These are phyloP conservation scores for Hapsidospora chrysogenum DNA, from an alignment of 495 filamentous ascomycete species.

Conservation along the genomic window DNA sequence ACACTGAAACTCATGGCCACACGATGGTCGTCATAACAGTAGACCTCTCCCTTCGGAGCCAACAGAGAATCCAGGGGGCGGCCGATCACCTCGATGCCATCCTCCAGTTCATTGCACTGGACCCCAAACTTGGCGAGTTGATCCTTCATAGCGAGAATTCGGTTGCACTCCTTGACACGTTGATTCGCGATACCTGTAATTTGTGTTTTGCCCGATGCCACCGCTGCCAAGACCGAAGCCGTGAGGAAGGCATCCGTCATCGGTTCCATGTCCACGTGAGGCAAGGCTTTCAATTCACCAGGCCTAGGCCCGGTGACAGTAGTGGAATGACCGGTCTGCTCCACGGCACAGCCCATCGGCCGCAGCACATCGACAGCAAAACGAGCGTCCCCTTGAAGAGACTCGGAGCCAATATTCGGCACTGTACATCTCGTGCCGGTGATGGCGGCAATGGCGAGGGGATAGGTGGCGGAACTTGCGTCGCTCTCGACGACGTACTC, in stretches of 20 bases:
- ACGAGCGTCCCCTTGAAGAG: conserved; percentile 86
- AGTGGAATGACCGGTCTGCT: conserved; percentile 71
- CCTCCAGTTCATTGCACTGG: conserved; percentile 67
- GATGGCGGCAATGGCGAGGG: conserved; percentile 85
- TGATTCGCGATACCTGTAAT: conserved; percentile 98
- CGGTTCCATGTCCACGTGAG: conserved; percentile 83
- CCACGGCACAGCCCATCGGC: conserved; percentile 87
- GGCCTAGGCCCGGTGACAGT: conserved; percentile 78
- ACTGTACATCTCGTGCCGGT: conserved; percentile 89
- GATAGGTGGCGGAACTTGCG: conserved; percentile 94
- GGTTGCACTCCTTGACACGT: conserved; percentile 95
- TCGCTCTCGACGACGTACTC: conserved; percentile 93
- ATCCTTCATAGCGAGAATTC: conserved; percentile 90
- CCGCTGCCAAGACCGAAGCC: conserved; percentile 82
- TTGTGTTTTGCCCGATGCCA: conserved; percentile 67
- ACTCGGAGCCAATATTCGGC: conserved; percentile 84
- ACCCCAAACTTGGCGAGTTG: conserved; percentile 95
- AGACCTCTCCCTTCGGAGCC: conserved; percentile 49
- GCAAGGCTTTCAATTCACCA: conserved; percentile 52
- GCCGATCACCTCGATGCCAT: conserved; percentile 78
- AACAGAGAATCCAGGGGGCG: conserved; percentile 41
- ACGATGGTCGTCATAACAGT: conserved; percentile 95
- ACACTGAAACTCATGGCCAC: conserved; percentile 98
- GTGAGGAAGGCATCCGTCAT: conserved; percentile 99
- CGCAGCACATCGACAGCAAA: conserved; percentile 83